Evolutionary conservation across 2,329 filamentous ascomycete genomes (phyloP).

Genomic region (Alternaria incomplexa): DNA sequence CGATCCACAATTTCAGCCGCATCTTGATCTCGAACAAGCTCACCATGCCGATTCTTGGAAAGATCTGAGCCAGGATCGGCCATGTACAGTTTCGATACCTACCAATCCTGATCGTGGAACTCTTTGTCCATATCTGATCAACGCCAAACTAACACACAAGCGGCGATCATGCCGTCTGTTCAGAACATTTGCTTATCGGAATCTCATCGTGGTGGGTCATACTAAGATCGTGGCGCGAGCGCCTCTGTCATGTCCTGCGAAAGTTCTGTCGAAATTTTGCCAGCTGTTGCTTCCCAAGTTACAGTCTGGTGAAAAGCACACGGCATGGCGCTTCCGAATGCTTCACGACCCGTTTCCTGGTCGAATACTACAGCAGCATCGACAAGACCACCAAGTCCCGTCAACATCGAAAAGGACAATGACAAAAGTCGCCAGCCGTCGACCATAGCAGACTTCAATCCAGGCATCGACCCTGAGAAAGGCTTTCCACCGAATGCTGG

Average conservation of each 20-base stretch:
- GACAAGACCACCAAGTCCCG: conserved; percentile 10
- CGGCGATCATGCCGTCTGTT: not conserved
- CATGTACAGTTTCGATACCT: not conserved
- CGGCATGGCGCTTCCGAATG: not conserved
- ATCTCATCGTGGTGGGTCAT: not conserved
- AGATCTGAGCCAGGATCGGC: not conserved
- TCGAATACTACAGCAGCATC: conserved; percentile 10
- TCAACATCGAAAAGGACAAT: not conserved
- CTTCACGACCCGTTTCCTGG: not conserved
- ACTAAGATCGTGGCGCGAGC: not conserved
- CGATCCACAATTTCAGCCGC: not conserved
- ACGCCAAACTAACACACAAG: not conserved
- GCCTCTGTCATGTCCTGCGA: not conserved
- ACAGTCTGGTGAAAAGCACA: not conserved
- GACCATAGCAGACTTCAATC: not conserved
- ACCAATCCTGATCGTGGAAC: not conserved
- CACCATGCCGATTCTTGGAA: not conserved
- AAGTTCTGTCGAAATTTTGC: not conserved
- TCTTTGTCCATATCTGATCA: not conserved
- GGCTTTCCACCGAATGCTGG: not conserved
- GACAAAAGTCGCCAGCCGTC: not conserved
- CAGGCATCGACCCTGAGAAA: not conserved
- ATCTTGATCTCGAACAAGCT: not conserved
- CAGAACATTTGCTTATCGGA: not conserved
- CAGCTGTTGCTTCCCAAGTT: not conserved